Evolutionary conservation across 2,329 filamentous ascomycete species (phyloP), one percentile per base, ranked within the genome.

Genomic region (Penicillium olsonii): DNA sequence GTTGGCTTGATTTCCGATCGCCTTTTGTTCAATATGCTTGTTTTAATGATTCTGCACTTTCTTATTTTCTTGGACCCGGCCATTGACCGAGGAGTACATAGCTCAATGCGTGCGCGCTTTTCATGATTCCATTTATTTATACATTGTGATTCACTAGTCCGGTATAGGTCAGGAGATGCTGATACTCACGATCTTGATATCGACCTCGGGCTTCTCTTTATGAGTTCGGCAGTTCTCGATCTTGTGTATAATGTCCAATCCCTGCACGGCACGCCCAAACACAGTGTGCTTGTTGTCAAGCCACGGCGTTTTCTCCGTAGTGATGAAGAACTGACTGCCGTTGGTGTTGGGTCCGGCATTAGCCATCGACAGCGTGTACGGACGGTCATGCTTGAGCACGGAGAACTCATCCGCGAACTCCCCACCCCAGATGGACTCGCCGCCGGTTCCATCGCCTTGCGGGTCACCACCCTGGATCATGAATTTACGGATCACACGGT

Each of bases 261-360:
- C 94, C 67, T 92, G 87, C 31, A 92, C 87, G 1, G 90, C 92
- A 34, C 94, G 81, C 0, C 94, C 94, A 68, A 99, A 99, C 45
- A 99, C 89, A 0, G 92, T 97, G 70, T 99, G 94, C 71, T 96
- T 96, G 56, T 88, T 87, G 68, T 99, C 94, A 44, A 99, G 74
- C 94, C 94, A 99, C 5, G 91, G 87, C 77, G 94, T 91, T 75
- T 95, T 95, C 72, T 96, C 95, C 0, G 92, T 96, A 0, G 94
- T 99, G 59, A 99, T 96, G 65, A 99, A 99, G 69, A 99, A 99
- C 69, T 99, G 94, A 65, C 88, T 94, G 12, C 88, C 94, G 68
- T 99, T 99, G 29, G 92, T 96, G 63, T 92, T 91, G 0, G 91
- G 90, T 0, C 94, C 94, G 0, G 94, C 92, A 69, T 99, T 99